Evolutionary conservation across 345 rosid species (phyloP).

Genomic region (Arabidopsis suecica): DNA sequence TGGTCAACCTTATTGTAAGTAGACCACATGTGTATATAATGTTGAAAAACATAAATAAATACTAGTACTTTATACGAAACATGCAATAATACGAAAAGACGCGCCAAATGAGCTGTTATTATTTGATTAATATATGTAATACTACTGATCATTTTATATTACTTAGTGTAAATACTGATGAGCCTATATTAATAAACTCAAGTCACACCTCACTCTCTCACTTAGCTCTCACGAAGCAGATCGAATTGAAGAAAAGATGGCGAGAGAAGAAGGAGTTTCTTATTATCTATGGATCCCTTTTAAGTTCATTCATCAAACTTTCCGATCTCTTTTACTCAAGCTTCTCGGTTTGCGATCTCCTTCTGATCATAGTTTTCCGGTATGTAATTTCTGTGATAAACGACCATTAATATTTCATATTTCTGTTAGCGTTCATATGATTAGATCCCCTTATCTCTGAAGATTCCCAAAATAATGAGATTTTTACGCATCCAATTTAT

Average conservation of each 20-base stretch:
- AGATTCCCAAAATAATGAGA: not conserved
- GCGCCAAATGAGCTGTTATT: conserved; percentile 32
- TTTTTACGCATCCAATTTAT: not conserved
- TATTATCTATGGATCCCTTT: conserved; percentile 42
- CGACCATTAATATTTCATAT: not conserved
- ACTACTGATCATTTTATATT: conserved; percentile 2
- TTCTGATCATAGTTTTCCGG: not conserved
- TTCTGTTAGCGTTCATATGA: not conserved
- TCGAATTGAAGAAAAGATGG: conserved; percentile 20
- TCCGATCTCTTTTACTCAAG: conserved; percentile 43
- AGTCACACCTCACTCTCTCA: conserved; percentile 27
- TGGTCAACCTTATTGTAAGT: not conserved
- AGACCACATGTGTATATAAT: not conserved
- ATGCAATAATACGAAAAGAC: conserved; percentile 27
- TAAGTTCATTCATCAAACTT: conserved; percentile 23
- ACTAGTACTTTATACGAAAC: not conserved
- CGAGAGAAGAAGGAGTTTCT: conserved; percentile 33
- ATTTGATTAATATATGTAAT: conserved; percentile 6
- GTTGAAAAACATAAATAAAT: not conserved
- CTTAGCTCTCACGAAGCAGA: not conserved
- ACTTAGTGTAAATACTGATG: not conserved
- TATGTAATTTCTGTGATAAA: not conserved
- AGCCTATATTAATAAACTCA: conserved; percentile 2
- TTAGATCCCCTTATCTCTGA: conserved; percentile 11
- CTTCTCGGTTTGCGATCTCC: conserved; percentile 19